phyloP scores from a whole-genome alignment of 2,329 filamentous ascomycete genomes.

The Aspergillus sp. region DNA sequence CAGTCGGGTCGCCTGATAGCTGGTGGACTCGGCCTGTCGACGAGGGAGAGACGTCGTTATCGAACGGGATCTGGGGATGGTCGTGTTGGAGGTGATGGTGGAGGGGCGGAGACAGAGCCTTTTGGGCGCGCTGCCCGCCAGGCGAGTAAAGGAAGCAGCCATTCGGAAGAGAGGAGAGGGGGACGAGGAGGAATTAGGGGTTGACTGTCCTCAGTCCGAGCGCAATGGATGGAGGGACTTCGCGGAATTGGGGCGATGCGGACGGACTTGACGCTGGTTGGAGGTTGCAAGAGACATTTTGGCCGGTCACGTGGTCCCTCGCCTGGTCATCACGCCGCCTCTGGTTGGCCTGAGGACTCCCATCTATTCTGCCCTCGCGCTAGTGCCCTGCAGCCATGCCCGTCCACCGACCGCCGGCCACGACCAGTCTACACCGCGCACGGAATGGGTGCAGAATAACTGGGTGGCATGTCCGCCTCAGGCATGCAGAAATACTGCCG shows the following conservation, averaged over 20 bases:
- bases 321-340: conserved; percentile 34
- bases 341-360: conserved; percentile 28
- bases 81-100: conserved; percentile 41
- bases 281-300: conserved; percentile 37
- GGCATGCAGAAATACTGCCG: conserved; percentile 29
- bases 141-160: conserved; percentile 61
- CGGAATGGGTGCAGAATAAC: conserved; percentile 18
- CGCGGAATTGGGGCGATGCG: conserved; percentile 31
- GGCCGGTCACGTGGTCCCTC: conserved; percentile 32
- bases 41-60: conserved; percentile 57
- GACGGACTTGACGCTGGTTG: conserved; percentile 26
- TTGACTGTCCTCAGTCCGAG: conserved; percentile 36
- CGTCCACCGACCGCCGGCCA: background rate
- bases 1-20: conserved; percentile 54
- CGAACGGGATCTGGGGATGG: conserved; percentile 50
- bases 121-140: conserved; percentile 60
- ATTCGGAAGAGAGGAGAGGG: conserved; percentile 42
- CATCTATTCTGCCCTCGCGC: conserved; percentile 19
- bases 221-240: conserved; percentile 36
- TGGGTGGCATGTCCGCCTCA: conserved; percentile 21
- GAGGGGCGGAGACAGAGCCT: conserved; percentile 57
- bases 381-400: background rate
- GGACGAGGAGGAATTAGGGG: conserved; percentile 21
- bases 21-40: conserved; percentile 51
- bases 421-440: background rate